Base-by-base conservation (phyloP, 441 rosid genomes). In the Cnidoscolus chayamansa region DNA sequence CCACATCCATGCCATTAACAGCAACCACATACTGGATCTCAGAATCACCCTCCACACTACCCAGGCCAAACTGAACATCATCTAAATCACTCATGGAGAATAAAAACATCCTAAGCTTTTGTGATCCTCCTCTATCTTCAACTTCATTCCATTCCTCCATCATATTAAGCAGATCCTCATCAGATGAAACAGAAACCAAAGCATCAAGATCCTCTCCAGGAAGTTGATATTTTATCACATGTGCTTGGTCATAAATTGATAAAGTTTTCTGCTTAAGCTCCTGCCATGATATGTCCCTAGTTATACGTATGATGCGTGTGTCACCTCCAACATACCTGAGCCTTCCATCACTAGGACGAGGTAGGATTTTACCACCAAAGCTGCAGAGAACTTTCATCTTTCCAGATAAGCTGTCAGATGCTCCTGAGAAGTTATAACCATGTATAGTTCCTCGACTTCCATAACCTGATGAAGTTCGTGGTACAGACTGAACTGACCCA, bases 171-270 rank as follows among this genome's bases (percentile, higher is more conserved):
- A 93, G 80, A 88, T 93, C 98, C 84, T 91, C 98, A 53, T 93
- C 96, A 71, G 88, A 88, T 60, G 95, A 87, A 63, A 93, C 95
- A 75, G 97, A 93, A 72, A 93, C 92, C 75, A 93, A 75, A 60
- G 97, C 87, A 80, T 93, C 98, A 70, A 91, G 88, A 78, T 91
- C 97, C 90, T 93, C 98, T 5, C 96, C 98, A 66, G 97, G 98
- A 76, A 93, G 90, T 74, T 93, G 98, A 85, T 93, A 91, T 76
- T 91, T 93, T 69, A 91, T 84, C 75, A 81, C 84, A 65, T 83
- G 77, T 77, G 81, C 64, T 81, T 85, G 91, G 53, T 83, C 83
- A 84, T 86, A 89, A 66, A 91, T 87, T 56, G 84, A 84, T 67
- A 79, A 57, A 75, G 78, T 77, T 80, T 88, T 93, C 67, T 84